A percentile compares a stretch with the other conserved stretches of the same genome.
These are phyloP conservation scores for Geotrichum europaeum DNA, from an alignment of 1,139 yeast species.

Conservation along the genomic window DNA sequence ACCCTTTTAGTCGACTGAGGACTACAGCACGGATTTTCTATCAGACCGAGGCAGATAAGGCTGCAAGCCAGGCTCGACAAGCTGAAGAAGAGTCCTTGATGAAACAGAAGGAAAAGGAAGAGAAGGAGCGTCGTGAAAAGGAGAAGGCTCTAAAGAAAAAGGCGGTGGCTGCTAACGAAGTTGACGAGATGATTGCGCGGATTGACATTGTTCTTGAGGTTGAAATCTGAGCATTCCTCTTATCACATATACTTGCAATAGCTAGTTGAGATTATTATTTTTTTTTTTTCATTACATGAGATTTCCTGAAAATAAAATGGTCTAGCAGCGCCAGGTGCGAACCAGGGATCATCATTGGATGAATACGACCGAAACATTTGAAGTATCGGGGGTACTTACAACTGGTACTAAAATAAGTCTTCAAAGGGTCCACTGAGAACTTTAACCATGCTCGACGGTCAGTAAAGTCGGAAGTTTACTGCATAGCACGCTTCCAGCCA, in stretches of 20 bases:
- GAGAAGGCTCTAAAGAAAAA: constrained; percentile 20
- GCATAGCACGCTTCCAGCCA: background rate
- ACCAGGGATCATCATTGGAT: background rate
- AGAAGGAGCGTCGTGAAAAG: constrained; percentile 35
- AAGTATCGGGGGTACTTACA: background rate
- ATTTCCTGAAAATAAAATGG: background rate
- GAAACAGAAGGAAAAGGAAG: constrained; percentile 41
- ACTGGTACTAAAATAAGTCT: background rate
- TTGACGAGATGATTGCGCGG: constrained; percentile 45
- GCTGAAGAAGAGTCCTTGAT: constrained; percentile 41
- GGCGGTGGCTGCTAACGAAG: constrained; percentile 34
- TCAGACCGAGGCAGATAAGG: constrained; percentile 30
- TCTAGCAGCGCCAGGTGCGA: background rate
- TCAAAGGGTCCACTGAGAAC: background rate
- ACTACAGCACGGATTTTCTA: constrained; percentile 83
- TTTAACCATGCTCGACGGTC: background rate
- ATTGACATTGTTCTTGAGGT: constrained; percentile 43
- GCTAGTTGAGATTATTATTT: background rate
- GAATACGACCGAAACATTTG: background rate
- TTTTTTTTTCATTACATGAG: background rate
- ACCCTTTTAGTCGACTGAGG: constrained; percentile 86
- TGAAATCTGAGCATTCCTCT: constrained; percentile 28
- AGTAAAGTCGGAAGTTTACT: background rate
- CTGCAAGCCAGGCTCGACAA: constrained; percentile 17
- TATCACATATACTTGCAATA: background rate